Base-by-base conservation (phyloP, 169 alveolate genomes). In the Cystoisospora suis region DNA sequence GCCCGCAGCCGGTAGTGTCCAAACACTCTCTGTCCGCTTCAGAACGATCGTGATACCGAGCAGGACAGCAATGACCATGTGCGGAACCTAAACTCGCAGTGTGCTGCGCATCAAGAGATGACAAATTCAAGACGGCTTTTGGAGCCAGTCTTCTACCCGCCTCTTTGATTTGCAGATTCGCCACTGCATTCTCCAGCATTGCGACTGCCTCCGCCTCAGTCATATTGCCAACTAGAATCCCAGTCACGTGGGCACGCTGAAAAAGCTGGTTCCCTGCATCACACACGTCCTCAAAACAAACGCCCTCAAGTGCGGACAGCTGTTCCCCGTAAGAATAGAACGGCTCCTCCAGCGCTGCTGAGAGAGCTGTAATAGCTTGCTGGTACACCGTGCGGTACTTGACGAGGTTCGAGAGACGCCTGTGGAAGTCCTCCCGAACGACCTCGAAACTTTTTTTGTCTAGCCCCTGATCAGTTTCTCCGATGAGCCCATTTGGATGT, bases 321-420 rank as follows among this genome's bases (percentile, higher is more conserved):
- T 27, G 3, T 36, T 72, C 83, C 83, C 42, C 83, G 53, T 72
- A 72, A 38, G 42, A 23, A 36, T 23, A 72, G 83, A 2, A 72
- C 58, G 83, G 83, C 1, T 4, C 32, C 83, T 72, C 83, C n/a
- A 72, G 53, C 42, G 83, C 56, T 40, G 36, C 83, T 4, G 58
- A 46, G 6, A 46, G 32, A 34, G 42, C 58, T 32, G 83, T 72
- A 3, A 17, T 38, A 6, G 83, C 83, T 40, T 72, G 83, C 32
- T 72, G 83, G 29, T n/a, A 72, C 58, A 72, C 83, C 29, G 83
- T 72, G 83, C 83, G 83, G 23, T 38, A 72, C 32, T 23, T n/a
- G 6, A 72, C 20, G 56, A 46, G 15, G 56, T 72, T 72, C 83
- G 46, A 38, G 20, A 72, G 17, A 29, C 32, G 15, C 20, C 83